A percentile compares a stretch with the other conserved stretches of the same genome.
These are phyloP conservation scores for Priceomyces haplophilus DNA, from an alignment of 805 yeast species.

Conservation along the genomic window DNA sequence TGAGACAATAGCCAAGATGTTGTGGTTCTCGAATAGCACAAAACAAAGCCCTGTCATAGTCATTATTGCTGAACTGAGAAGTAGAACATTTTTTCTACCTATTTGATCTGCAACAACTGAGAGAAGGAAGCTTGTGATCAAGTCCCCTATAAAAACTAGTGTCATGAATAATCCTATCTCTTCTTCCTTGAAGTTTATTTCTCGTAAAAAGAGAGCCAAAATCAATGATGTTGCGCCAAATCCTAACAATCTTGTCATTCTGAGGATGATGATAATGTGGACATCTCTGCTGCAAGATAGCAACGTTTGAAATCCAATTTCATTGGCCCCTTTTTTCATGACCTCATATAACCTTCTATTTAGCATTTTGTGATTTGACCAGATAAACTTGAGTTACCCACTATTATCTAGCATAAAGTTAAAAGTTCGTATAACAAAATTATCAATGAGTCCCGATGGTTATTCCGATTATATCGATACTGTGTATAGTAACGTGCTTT, in stretches of 20 bases:
- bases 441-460: too few species aligned
- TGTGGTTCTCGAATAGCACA: conserved; percentile 28
- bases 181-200: conserved; percentile 39
- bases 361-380: not conserved
- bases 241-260: conserved; percentile 34
- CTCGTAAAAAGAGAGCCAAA: conserved; percentile 44
- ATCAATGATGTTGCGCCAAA: conserved; percentile 39
- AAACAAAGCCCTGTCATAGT: conserved; percentile 42
- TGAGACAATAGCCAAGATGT: conserved; percentile 35
- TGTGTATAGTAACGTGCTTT: too few species aligned
- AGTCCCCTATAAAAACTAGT: conserved; percentile 49
- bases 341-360: not conserved
- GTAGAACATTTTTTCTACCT: conserved; percentile 44
- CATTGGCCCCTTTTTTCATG: conserved; percentile 16
- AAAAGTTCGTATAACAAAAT: too few species aligned
- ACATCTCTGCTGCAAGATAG: conserved; percentile 29
- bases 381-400: too few species aligned
- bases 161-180: conserved; percentile 50
- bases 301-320: conserved; percentile 35
- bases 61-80: conserved; percentile 41
- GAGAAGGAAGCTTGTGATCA: conserved; percentile 44
- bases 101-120: conserved; percentile 45
- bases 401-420: too few species aligned
- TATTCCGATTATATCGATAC: not conserved
- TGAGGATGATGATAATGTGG: conserved; percentile 26